A percentile compares a stretch with the other conserved stretches of the same genome.
Conservation (phyloP, 2,329 filamentous ascomycete species). For the Arthrobotrys sinensis region DNA sequence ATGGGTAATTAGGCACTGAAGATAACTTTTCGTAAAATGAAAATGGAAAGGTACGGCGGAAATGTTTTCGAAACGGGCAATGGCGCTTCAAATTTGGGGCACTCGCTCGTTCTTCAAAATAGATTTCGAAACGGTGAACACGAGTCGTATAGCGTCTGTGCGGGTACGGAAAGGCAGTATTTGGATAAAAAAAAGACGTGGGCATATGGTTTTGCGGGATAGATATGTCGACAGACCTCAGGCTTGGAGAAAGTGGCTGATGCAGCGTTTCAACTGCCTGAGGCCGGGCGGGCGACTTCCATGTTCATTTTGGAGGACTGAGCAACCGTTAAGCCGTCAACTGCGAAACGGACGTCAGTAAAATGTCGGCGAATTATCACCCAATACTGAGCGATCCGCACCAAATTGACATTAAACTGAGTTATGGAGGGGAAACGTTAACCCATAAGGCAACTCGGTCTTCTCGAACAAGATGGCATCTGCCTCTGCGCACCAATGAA, state of each 20-base stretch:
- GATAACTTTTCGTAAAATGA: constrained; percentile 29
- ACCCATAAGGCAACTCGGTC: constrained; percentile 18
- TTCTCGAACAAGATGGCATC: neutral
- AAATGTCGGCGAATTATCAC: constrained; percentile 25
- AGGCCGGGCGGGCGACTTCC: constrained; percentile 36
- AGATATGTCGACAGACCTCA: constrained; percentile 36
- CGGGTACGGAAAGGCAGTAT: constrained; percentile 24
- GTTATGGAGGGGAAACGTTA: constrained; percentile 9
- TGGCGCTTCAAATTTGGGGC: neutral
- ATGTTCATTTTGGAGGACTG: constrained; percentile 34
- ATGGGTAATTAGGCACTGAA: constrained; percentile 56
- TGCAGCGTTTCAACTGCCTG: constrained; percentile 40
- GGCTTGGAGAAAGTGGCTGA: constrained; percentile 49
- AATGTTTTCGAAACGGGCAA: constrained; percentile 22
- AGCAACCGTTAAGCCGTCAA: constrained; percentile 23
- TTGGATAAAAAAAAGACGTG: constrained; percentile 18
- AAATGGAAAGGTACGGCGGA: constrained; percentile 40
- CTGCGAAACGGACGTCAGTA: constrained; percentile 4
- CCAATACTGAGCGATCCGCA: constrained; percentile 2
- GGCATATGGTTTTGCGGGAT: constrained; percentile 2
- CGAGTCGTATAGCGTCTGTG: constrained; percentile 53
- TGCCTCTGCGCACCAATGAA: constrained; percentile 2
- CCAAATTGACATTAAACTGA: constrained; percentile 11
- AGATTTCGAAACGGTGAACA: constrained; percentile 43
- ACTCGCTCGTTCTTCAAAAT: constrained; percentile 20